A percentile compares a stretch with the other conserved stretches of the same genome.
phyloP scores from a whole-genome alignment of 2,329 filamentous ascomycete genomes.

The Amesomyces nigricolor region DNA sequence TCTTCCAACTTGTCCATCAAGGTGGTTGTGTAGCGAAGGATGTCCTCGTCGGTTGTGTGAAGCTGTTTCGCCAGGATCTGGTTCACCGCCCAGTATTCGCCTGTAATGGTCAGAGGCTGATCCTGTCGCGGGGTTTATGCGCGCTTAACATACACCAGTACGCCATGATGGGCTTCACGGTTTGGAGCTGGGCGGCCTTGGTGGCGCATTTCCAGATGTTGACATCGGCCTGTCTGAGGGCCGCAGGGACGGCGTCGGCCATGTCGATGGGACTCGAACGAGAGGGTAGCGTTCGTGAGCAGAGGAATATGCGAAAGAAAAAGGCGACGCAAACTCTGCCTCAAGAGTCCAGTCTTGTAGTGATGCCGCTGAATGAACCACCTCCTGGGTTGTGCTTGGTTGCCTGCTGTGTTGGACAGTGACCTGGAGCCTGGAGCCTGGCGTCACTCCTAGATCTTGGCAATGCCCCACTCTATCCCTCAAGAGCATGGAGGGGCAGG shows the following conservation, averaged over 20 bases:
- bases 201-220: conserved; percentile 66
- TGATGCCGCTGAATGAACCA: too few relatives aligned
- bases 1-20: conserved; percentile 90
- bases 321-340: too few relatives aligned
- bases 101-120: conserved; percentile 40
- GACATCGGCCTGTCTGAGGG: conserved; percentile 75
- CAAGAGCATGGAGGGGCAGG: conserved; percentile 3
- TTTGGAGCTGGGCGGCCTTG: conserved; percentile 77
- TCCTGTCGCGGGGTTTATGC: too few relatives aligned
- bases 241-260: conserved; percentile 64
- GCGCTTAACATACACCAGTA: conserved; percentile 76
- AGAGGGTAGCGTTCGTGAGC: too few relatives aligned
- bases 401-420: neutral
- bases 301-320: too few relatives aligned
- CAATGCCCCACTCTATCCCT: neutral
- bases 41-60: conserved; percentile 72
- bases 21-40: conserved; percentile 70
- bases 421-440: too few relatives aligned
- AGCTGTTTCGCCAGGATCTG: conserved; percentile 78
- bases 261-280: conserved; percentile 41
- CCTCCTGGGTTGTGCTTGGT: too few relatives aligned
- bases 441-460: neutral
- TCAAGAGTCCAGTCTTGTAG: too few relatives aligned
- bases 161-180: conserved; percentile 77
- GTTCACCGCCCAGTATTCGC: conserved; percentile 88